A percentile compares a stretch with the other conserved stretches of the same genome.
These are phyloP conservation scores for Parvularia atlantis DNA, from an alignment of 78 protist species.

Conservation along the genomic window DNA sequence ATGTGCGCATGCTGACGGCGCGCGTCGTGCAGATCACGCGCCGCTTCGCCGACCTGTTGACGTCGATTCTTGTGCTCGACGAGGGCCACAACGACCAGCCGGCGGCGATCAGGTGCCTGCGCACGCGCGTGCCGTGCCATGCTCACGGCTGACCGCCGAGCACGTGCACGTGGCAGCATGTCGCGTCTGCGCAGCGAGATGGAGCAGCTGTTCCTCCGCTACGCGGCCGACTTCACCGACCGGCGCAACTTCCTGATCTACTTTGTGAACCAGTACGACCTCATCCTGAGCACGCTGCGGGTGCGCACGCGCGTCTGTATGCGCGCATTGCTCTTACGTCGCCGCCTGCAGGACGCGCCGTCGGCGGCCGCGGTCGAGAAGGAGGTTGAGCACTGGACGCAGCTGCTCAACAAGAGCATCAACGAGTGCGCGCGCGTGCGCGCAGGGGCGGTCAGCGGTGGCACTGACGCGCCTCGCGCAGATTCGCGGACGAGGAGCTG, in stretches of 20 bases:
- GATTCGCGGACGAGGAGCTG: slow-evolving; percentile 11
- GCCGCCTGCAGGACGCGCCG: neutral
- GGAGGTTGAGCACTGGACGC: neutral
- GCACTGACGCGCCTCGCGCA: too few species aligned
- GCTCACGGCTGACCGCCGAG: neutral
- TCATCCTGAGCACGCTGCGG: slow-evolving; percentile 2
- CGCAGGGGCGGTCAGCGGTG: too few species aligned
- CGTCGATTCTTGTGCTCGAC: neutral
- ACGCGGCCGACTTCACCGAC: neutral
- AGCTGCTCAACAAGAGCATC: slow-evolving; percentile 3
- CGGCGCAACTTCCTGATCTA: neutral
- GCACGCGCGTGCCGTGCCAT: neutral
- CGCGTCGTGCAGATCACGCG: neutral
- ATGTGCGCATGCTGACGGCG: neutral
- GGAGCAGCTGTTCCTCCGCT: neutral
- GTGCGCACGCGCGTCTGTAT: neutral
- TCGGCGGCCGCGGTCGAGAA: neutral
- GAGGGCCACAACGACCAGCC: slow-evolving; percentile 5
- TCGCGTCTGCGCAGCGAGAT: neutral
- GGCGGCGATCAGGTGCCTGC: neutral
- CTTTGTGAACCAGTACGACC: slow-evolving; percentile 8
- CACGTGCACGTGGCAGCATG: too few species aligned
- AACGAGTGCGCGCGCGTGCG: neutral
- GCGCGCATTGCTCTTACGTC: neutral
- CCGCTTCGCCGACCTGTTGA: slow-evolving; percentile 3